phyloP scores from a whole-genome alignment of 2,329 filamentous ascomycete genomes.

The Sporothrix inflata region DNA sequence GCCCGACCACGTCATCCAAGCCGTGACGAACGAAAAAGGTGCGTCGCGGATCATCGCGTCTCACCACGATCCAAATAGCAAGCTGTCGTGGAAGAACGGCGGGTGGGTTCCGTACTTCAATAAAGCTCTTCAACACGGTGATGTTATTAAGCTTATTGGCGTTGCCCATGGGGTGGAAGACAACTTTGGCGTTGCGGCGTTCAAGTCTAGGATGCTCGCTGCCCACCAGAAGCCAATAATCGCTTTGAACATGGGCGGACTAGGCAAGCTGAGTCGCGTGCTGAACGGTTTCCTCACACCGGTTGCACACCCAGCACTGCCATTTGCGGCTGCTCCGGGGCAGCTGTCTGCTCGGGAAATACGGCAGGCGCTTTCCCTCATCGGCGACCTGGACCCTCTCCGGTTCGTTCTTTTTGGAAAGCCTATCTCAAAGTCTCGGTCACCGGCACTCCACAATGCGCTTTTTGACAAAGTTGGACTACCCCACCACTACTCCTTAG shows the following conservation, averaged over 20 bases:
- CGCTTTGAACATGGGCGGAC: conserved; percentile 90
- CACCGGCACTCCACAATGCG: conserved; percentile 85
- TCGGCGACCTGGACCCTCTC: conserved; percentile 76
- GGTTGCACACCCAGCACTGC: conserved; percentile 85
- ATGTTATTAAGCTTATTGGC: conserved; percentile 93
- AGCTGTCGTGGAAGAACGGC: conserved; percentile 86
- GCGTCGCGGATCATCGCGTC: conserved; percentile 88
- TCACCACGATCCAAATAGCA: conserved; percentile 82
- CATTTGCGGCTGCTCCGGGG: conserved; percentile 90
- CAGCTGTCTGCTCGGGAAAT: conserved; percentile 92
- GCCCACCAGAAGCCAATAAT: conserved; percentile 84
- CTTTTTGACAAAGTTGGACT: conserved; percentile 77
- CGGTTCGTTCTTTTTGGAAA: conserved; percentile 87
- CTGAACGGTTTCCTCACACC: conserved; percentile 93
- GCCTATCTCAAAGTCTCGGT: conserved; percentile 80
- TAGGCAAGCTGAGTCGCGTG: conserved; percentile 86
- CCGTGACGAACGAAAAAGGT: conserved; percentile 68
- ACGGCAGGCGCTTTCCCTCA: conserved; percentile 72
- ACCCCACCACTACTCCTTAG: conserved; percentile 76
- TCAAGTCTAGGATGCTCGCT: conserved; percentile 74
- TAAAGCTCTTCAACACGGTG: conserved; percentile 82
- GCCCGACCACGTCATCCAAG: conserved; percentile 72
- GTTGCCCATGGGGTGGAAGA: conserved; percentile 75
- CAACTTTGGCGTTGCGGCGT: conserved; percentile 81
- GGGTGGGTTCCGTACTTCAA: conserved; percentile 93